These are phyloP conservation scores for Boletellus sp. DNA, from an alignment of 1,284 basidiomycete species.

Conservation along the genomic window DNA sequence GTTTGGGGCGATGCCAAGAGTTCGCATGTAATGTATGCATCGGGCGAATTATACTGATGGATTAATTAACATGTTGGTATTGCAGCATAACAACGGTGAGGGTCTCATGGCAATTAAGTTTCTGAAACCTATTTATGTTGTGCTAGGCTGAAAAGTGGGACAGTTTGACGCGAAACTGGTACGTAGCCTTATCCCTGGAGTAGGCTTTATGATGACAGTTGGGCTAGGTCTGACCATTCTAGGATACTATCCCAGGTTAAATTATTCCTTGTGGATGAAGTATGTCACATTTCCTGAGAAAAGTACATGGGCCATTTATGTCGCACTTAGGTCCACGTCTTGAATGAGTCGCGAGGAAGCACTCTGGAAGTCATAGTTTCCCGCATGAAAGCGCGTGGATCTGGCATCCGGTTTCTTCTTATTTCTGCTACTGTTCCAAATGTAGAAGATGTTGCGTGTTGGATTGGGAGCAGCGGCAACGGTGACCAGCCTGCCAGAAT, in stretches of 20 bases:
- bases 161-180: conserved; percentile 83
- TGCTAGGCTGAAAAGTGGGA: conserved; percentile 92
- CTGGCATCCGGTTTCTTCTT: conserved; percentile 75
- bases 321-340: conserved; percentile 74
- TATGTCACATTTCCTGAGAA: conserved; percentile 29
- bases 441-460: conserved; percentile 83
- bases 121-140: conserved; percentile 7
- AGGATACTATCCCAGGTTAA: conserved; percentile 66
- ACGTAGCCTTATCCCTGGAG: conserved; percentile 30
- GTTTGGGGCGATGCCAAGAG: conserved; percentile 71
- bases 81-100: conserved; percentile 72
- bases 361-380: conserved; percentile 91
- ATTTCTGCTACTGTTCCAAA: conserved; percentile 96
- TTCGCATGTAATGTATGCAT: conserved; percentile 70
- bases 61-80: conserved; percentile 5
- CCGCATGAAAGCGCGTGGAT: conserved; percentile 82
- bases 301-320: background rate
- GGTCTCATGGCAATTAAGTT: background rate
- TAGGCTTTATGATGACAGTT: conserved; percentile 10
- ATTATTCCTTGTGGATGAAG: conserved; percentile 90
- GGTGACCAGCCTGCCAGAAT: conserved; percentile 54
- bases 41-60: conserved; percentile 3
- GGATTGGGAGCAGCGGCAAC: conserved; percentile 62
- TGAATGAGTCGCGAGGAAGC: conserved; percentile 86
- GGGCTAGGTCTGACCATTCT: conserved; percentile 58